Evolutionary conservation across 441 rosid genomes (phyloP).

Genomic region (Geranium incanum): DNA sequence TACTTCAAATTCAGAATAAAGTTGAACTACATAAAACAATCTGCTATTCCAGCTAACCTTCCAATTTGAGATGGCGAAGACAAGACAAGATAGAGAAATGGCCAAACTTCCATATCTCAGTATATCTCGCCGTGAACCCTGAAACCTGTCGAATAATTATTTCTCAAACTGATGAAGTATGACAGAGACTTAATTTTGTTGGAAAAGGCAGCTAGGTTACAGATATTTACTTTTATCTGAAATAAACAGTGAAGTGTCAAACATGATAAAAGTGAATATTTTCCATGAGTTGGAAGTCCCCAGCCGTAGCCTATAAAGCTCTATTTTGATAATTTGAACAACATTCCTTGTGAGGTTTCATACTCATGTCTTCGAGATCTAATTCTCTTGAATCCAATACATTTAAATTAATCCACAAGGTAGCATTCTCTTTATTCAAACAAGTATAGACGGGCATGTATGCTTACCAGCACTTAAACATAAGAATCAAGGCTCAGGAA

Average conservation of each 20-base stretch:
- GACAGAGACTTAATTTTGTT: slow-evolving; percentile 16
- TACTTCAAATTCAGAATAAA: slow-evolving; percentile 11
- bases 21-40: slow-evolving; percentile 2
- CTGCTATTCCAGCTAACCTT: slow-evolving; percentile 43
- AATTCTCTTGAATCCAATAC: not conserved
- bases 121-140: slow-evolving; percentile 80
- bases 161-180: slow-evolving; percentile 45
- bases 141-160: slow-evolving; percentile 87
- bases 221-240: slow-evolving; percentile 10
- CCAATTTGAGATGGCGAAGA: slow-evolving; percentile 55
- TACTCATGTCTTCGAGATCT: slow-evolving; percentile 2
- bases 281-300: not conserved
- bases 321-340: not conserved
- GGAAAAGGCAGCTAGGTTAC: slow-evolving; percentile 10
- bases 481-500: slow-evolving; percentile 1
- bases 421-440: not conserved
- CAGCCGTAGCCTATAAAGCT: slow-evolving; percentile 2
- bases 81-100: slow-evolving; percentile 61
- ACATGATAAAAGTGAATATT: not conserved
- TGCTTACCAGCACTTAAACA: slow-evolving; percentile 1
- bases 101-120: slow-evolving; percentile 87
- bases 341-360: not conserved
- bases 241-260: not conserved
- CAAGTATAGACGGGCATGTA: not conserved
- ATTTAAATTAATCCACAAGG: not conserved